Base-by-base conservation (phyloP, 495 filamentous ascomycete species). In the Penicilliopsis zonata region DNA sequence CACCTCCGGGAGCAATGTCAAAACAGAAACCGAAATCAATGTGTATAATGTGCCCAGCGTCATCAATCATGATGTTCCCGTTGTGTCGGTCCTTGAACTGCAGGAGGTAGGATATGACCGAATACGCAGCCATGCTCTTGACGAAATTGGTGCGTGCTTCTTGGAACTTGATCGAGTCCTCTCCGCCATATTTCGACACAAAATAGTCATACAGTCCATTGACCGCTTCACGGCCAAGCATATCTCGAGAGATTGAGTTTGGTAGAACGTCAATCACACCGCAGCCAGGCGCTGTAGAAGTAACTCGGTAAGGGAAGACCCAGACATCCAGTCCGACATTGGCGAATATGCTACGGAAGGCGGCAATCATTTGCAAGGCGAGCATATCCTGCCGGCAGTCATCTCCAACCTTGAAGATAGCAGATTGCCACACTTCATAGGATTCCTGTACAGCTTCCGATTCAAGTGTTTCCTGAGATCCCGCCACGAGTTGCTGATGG, bases 11-110 rank as follows among this genome's bases (percentile, higher is more conserved):
- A 1, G 86, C 92, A 47, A 99, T 95, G 50, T 99, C 92, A 54
- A 99, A 96, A 57, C 88, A 96, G 67, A 99, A 99, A 13, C 92
- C 92, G 46, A 99, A 99, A 59, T 99, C 90, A 52, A 99, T 94
- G 57, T 99, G 92, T 13, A 99, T 76, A 50, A 99, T 94, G 57
- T 96, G 90, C 4, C 92, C 92, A 2, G 79, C 82, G 46, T 94
- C 87, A 48, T 96, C 86, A 25, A 99, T 72, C 92, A 99, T 96
- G 62, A 99, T 96, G 58, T 99, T 99, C 25, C 92, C 92, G 52
- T 99, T 99, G 57, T 99, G 92, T 4, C 92, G 76, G 54, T 99
- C 92, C 56, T 99, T 99, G 75, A 99, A 94, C 48, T 99, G 93
- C 17, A 99, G 64, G 5, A 99, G 67, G 56, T 92, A 96, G 0